phyloP scores from a whole-genome alignment of 2,329 filamentous ascomycete genomes.

The Alternaria arborescens region DNA sequence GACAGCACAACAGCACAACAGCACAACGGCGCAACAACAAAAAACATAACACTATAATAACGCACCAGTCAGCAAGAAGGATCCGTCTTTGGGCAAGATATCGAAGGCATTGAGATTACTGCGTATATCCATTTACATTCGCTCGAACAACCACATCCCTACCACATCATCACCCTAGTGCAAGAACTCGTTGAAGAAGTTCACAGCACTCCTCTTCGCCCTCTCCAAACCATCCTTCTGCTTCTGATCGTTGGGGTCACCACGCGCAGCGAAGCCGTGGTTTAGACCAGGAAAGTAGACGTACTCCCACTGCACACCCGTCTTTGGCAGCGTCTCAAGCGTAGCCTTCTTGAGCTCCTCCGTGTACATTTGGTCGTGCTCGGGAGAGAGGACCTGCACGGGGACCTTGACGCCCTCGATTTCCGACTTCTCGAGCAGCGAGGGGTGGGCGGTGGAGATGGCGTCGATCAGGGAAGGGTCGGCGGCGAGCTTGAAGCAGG shows the following conservation, averaged over 20 bases:
- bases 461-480: slow-evolving; percentile 45
- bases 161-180: slow-evolving; percentile 25
- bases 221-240: slow-evolving; percentile 47
- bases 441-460: slow-evolving; percentile 42
- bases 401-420: slow-evolving; percentile 44
- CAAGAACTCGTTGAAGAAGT: slow-evolving; percentile 46
- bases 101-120: background rate
- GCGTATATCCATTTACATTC: background rate
- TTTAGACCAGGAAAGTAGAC: slow-evolving; percentile 42
- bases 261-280: slow-evolving; percentile 46
- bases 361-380: slow-evolving; percentile 38
- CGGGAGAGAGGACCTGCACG: slow-evolving; percentile 41
- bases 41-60: too few relatives aligned
- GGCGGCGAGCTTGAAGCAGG: slow-evolving; percentile 41
- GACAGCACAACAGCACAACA: background rate
- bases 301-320: slow-evolving; percentile 46
- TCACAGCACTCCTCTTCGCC: slow-evolving; percentile 44
- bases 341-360: slow-evolving; percentile 43
- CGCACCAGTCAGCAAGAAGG: background rate
- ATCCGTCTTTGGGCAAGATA: background rate
- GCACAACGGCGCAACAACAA: too few relatives aligned
- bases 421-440: slow-evolving; percentile 40
- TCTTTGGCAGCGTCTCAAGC: slow-evolving; percentile 38
- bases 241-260: slow-evolving; percentile 32
- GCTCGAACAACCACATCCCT: background rate